Evolutionary conservation across 495 filamentous ascomycete genomes (phyloP).

Genomic region (Bryoglossum gracile): DNA sequence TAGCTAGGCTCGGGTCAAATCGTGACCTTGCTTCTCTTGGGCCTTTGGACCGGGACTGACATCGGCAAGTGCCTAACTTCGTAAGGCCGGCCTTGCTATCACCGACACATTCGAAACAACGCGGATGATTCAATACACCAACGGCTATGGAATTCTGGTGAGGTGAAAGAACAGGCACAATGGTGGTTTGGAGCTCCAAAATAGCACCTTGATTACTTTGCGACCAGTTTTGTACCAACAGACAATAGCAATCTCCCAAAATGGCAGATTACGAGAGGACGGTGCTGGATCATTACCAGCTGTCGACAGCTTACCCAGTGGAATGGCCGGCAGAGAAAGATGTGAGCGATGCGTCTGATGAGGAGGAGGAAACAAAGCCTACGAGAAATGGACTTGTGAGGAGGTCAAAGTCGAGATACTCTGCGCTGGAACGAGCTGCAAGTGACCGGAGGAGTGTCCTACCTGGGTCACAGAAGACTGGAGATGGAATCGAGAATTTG

Average conservation of each 20-base stretch:
- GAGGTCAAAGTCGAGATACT: constrained; percentile 70
- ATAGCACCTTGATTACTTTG: no score
- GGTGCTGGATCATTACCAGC: constrained; percentile 83
- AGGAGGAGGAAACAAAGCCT: constrained; percentile 40
- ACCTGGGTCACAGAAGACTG: constrained; percentile 61
- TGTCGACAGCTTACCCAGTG: constrained; percentile 70
- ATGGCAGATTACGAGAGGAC: constrained; percentile 63
- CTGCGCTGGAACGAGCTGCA: constrained; percentile 67
- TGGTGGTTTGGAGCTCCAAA: not conserved
- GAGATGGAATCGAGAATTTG: constrained; percentile 61
- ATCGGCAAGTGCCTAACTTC: constrained; percentile 9
- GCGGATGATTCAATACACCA: no score
- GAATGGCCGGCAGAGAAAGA: constrained; percentile 82
- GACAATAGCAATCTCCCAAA: no score
- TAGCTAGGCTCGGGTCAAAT: constrained; percentile 10
- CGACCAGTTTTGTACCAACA: no score
- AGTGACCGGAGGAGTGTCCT: constrained; percentile 58
- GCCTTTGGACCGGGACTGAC: not conserved
- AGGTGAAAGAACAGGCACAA: not conserved
- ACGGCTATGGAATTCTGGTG: not conserved
- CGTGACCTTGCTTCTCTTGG: no score
- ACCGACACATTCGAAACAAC: not conserved
- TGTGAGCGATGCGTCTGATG: constrained; percentile 60
- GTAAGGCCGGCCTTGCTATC: not conserved
- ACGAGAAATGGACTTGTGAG: constrained; percentile 32